These are phyloP conservation scores for Trichoderma afroharzianum DNA, from an alignment of 2,329 filamentous ascomycete genomes.

Conservation along the genomic window DNA sequence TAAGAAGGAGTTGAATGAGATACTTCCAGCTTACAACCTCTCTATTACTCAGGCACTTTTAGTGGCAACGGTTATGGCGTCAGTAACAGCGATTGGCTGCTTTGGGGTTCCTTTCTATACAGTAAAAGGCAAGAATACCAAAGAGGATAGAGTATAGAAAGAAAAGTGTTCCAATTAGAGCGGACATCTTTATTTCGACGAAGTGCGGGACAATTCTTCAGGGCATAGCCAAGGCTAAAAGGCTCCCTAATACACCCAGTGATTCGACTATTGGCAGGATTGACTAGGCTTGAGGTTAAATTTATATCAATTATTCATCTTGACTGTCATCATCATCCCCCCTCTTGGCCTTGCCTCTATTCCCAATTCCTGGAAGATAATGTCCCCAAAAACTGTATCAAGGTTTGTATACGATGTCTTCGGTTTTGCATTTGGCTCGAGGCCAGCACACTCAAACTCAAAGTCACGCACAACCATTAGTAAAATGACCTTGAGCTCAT, in stretches of 20 bases:
- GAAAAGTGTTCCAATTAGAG: not conserved
- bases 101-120: not conserved
- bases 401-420: conserved; percentile 24
- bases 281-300: too few relatives aligned
- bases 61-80: not conserved
- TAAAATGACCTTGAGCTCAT: conserved; percentile 32
- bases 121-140: not conserved
- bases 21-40: not conserved
- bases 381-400: conserved; percentile 16
- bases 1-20: not conserved
- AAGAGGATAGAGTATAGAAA: not conserved
- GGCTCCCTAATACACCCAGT: too few relatives aligned
- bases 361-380: not conserved
- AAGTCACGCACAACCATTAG: conserved; percentile 25
- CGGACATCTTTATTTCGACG: not conserved
- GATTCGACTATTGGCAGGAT: too few relatives aligned
- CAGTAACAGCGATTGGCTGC: not conserved
- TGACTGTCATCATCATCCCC: not conserved
- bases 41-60: not conserved
- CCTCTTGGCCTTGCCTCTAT: not conserved
- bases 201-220: not conserved
- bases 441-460: conserved; percentile 24
- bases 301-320: not conserved
- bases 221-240: not conserved
- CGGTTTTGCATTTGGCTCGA: conserved; percentile 21